Evolutionary conservation across 225 moss, liverwort and hornwort genomes (phyloP).

Genomic region (Physcomitrium patens): DNA sequence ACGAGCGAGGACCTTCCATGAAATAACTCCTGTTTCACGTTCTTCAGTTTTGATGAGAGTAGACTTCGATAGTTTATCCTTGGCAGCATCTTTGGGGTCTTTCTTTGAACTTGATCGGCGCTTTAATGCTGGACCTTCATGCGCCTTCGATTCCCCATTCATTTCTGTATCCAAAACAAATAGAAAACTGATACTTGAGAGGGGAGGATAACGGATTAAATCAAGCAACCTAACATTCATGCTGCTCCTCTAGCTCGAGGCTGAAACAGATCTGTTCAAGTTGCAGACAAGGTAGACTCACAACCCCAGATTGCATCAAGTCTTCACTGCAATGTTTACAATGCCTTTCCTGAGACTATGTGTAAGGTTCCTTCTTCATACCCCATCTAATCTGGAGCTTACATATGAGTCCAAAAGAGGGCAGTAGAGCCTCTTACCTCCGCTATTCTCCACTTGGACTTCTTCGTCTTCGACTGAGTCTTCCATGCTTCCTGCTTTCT

Average conservation of each 20-base stretch:
- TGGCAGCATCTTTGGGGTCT: constrained; percentile 47
- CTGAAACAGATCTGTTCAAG: neutral
- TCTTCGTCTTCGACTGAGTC: constrained; percentile 63
- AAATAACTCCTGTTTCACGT: constrained; percentile 89
- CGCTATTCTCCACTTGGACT: constrained; percentile 43
- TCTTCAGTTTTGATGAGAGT: constrained; percentile 86
- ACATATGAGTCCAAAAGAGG: constrained; percentile 1
- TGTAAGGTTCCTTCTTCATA: neutral
- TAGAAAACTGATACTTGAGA: constrained; percentile 1
- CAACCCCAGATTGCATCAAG: too few species aligned
- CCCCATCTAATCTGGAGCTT: neutral
- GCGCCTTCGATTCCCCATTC: constrained; percentile 28
- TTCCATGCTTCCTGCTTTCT: constrained; percentile 94
- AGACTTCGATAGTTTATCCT: constrained; percentile 49
- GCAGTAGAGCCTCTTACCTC: constrained; percentile 23
- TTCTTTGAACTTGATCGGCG: constrained; percentile 63
- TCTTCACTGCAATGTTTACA: neutral
- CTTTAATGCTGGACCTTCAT: constrained; percentile 50
- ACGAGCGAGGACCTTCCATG: constrained; percentile 72
- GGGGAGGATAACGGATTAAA: constrained; percentile 9
- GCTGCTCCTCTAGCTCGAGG: neutral
- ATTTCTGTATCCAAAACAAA: constrained; percentile 34
- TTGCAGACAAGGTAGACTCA: neutral
- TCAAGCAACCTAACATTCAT: constrained; percentile 4
- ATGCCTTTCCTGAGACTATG: neutral